Percentiles rank a stretch among this genome's conserved stretches.
phyloP scores from a whole-genome alignment of 495 filamentous ascomycete genomes.

The Hypoxylon cercidicola region DNA sequence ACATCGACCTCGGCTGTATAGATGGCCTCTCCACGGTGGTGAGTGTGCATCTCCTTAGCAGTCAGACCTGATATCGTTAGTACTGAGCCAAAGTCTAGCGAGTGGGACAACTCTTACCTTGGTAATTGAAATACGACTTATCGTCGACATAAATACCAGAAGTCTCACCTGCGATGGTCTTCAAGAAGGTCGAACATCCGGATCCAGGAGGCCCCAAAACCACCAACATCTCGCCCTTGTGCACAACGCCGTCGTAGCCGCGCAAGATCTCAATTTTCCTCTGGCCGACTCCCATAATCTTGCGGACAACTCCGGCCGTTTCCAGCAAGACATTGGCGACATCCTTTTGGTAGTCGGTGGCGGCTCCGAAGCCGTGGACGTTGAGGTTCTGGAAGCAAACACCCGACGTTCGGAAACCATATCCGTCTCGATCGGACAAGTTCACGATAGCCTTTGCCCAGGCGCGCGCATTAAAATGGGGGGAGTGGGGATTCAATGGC shows the following conservation, averaged over 20 bases:
- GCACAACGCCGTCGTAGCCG: constrained; percentile 81
- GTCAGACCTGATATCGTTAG: constrained; percentile 55
- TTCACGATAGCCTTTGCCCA: constrained; percentile 67
- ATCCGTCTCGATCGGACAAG: constrained; percentile 55
- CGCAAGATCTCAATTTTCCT: constrained; percentile 80
- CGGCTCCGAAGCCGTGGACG: constrained; percentile 78
- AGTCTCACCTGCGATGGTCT: constrained; percentile 81
- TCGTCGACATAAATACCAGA: constrained; percentile 75
- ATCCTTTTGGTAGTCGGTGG: constrained; percentile 85
- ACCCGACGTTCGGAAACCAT: constrained; percentile 60
- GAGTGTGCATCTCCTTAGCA: constrained; percentile 69
- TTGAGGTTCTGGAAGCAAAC: constrained; percentile 71
- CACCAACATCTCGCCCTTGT: constrained; percentile 81
- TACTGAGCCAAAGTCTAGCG: neutral
- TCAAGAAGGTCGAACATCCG: constrained; percentile 82
- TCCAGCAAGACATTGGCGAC: constrained; percentile 73
- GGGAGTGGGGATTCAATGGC: constrained; percentile 62
- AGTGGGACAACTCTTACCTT: constrained; percentile 56
- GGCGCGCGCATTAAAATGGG: constrained; percentile 61
- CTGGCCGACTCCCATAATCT: constrained; percentile 60
- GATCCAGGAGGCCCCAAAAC: constrained; percentile 82
- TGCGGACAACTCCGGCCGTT: constrained; percentile 55
- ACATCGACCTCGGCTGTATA: constrained; percentile 84
- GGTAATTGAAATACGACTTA: constrained; percentile 76
- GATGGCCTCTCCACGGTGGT: constrained; percentile 81